phyloP scores from a whole-genome alignment of 306 rosid species.

The Cucurbita ficifolia region DNA sequence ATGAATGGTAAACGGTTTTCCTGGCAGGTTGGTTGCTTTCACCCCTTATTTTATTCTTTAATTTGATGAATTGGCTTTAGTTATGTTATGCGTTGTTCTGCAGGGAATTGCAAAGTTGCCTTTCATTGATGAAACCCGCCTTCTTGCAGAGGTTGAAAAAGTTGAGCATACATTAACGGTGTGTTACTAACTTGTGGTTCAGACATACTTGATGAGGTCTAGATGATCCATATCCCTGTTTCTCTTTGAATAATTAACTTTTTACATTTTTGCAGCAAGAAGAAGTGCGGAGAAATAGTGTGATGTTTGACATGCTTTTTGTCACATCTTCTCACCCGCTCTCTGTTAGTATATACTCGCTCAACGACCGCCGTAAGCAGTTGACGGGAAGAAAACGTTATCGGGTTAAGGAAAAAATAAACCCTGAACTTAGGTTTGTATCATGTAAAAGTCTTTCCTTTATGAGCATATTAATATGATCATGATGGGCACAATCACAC shows the following conservation, averaged over 20 bases:
- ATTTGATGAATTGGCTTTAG: background rate
- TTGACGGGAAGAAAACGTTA: conserved; percentile 54
- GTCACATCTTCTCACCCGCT: conserved; percentile 90
- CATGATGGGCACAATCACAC: background rate
- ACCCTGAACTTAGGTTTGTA: conserved; percentile 69
- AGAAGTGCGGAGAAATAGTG: conserved; percentile 59
- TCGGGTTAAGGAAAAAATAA: conserved; percentile 54
- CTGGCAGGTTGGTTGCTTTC: conserved; percentile 61
- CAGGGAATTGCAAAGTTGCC: conserved; percentile 97
- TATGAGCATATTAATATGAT: background rate
- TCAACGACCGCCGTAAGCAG: conserved; percentile 63
- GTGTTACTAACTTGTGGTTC: conserved; percentile 9
- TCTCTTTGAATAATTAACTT: background rate
- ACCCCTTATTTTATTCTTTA: background rate
- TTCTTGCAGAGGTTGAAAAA: conserved; percentile 68
- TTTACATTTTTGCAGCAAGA: conserved; percentile 32
- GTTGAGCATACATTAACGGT: conserved; percentile 66
- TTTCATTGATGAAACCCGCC: conserved; percentile 86
- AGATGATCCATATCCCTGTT: background rate
- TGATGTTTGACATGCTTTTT: conserved; percentile 79
- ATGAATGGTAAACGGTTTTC: conserved; percentile 96
- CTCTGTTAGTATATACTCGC: conserved; percentile 88
- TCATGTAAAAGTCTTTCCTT: background rate
- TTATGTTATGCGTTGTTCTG: background rate
- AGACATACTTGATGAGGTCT: background rate